Evolutionary conservation across 2,329 filamentous ascomycete genomes (phyloP).

Genomic region (Fusarium brachygibbosum): DNA sequence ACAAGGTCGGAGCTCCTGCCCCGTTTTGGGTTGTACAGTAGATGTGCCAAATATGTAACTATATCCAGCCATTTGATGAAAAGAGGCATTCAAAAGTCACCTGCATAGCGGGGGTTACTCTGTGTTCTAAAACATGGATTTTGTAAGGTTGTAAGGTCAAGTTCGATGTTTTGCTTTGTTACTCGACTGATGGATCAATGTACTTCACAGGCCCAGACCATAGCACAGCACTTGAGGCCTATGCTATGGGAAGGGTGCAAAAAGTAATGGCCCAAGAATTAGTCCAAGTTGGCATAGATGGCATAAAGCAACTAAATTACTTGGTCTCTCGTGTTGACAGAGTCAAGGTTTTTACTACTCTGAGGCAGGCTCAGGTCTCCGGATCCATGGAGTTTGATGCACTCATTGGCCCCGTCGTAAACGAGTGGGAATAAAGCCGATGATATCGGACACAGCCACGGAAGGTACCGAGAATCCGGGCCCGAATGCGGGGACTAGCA

Average conservation of each 20-base stretch:
- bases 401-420: conserved; percentile 20
- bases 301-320: background rate
- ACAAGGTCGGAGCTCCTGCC: conserved; percentile 6
- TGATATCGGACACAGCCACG: conserved; percentile 27
- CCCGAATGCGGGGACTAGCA: conserved; percentile 24
- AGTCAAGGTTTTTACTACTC: background rate
- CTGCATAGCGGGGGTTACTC: background rate
- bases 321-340: background rate
- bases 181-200: background rate
- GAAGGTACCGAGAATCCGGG: conserved; percentile 34
- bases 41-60: conserved; percentile 51
- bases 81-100: conserved; percentile 29
- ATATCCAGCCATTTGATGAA: conserved; percentile 49
- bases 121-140: background rate
- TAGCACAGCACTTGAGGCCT: no score
- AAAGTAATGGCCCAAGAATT: background rate
- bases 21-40: conserved; percentile 46
- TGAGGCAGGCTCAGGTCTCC: background rate
- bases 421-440: conserved; percentile 11
- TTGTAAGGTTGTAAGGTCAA: background rate
- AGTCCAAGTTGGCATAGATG: background rate
- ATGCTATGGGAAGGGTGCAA: no score
- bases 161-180: background rate
- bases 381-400: conserved; percentile 11
- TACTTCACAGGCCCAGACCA: background rate